phyloP scores from a whole-genome alignment of 179 eudicot genomes.

The Patellifolia procumbens region DNA sequence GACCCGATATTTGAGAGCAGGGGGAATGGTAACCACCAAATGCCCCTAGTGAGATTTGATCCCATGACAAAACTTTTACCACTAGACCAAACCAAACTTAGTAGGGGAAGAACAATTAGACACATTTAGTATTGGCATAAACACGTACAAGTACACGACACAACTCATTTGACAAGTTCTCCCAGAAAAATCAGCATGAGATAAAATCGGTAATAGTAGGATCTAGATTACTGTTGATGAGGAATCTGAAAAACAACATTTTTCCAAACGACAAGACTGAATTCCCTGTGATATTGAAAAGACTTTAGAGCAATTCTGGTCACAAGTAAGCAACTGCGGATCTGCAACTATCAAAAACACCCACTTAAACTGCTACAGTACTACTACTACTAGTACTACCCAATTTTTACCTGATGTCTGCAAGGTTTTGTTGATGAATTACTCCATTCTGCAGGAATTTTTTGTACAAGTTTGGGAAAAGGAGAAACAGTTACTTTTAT shows the following conservation, averaged over 20 bases:
- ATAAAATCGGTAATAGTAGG: background rate
- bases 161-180: no score
- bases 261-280: conserved; percentile 11
- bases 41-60: no score
- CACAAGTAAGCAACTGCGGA: conserved; percentile 16
- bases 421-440: background rate
- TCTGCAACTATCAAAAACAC: conserved; percentile 3
- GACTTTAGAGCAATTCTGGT: conserved; percentile 24
- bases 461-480: conserved; percentile 4
- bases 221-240: conserved; percentile 22
- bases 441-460: conserved; percentile 7
- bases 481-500: conserved; percentile 18
- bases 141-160: no score
- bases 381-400: background rate
- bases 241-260: conserved; percentile 22
- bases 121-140: no score
- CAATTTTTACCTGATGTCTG: conserved; percentile 1
- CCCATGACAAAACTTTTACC: no score
- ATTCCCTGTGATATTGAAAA: conserved; percentile 13
- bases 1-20: no score
- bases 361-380: background rate
- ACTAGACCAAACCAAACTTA: no score
- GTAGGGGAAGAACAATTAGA: no score
- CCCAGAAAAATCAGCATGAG: background rate
- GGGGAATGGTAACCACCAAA: no score